Evolutionary conservation across 768 basidiomycete genomes (phyloP), one percentile per base, ranked within the genome.

Genomic region (Tephrocybe sp.): DNA sequence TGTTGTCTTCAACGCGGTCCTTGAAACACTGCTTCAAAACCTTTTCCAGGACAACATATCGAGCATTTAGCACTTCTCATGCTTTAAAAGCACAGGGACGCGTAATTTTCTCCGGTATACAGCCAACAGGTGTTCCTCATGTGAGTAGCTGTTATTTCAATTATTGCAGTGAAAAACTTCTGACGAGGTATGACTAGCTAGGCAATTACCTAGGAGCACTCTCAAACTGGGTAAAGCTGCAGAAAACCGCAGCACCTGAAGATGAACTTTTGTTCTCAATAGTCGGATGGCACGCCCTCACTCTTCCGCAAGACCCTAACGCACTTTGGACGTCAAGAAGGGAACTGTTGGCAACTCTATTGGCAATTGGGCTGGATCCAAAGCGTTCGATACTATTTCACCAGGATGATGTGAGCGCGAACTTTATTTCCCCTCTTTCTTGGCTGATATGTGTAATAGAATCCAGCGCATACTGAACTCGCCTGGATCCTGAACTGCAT

Each of bases 141-240:
- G 93, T 94, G 66, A 58, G 80, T 64, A 2, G 10, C n/a, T 32
- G 6, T 26, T 14, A 16, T 19, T 19, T 16, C 39, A 38, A 38
- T 38, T 5, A 23, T 26, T 36, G 1, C 33, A 40, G 41, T 52
- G 31, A 47, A 41, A 41, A 40, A 54, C 53, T 51, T 48, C 45
- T 55, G 13, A 59, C 46, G n/a, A n/a, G n/a, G 12, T 26, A 32
- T 32, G n/a, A 19, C 44, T 56, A 98, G 94, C 75, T 97, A 62
- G 96, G 96, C 39, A 98, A 98, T 66, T 91, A 92, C 61, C 76
- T 98, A 3, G 96, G 96, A 4, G 94, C 95, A 0, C 73, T 97
- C 23, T 79, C 80, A 16, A 93, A 94, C 64, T 96, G 94, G 94
- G 88, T 92, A 41, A 76, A 75, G 47, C 72, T 97, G 22, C 92